A percentile compares a stretch with the other conserved stretches of the same genome.
phyloP scores from a whole-genome alignment of 148 eudicot genomes.

The Fallopia convolvulus region DNA sequence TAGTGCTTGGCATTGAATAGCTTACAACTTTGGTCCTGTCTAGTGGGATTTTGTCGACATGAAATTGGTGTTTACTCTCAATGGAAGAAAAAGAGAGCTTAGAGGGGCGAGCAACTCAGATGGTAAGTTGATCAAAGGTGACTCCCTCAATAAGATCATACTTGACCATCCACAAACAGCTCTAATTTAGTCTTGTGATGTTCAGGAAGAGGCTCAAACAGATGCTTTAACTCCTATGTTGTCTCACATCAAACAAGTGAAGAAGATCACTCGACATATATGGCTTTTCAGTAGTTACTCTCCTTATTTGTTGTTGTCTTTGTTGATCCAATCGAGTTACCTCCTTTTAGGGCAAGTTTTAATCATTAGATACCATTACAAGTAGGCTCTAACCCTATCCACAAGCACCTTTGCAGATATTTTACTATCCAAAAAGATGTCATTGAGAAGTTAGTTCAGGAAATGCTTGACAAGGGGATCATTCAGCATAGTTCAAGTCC shows the following conservation, averaged over 20 bases:
- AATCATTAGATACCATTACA: neutral
- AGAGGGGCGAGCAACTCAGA: neutral
- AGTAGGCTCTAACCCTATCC: neutral
- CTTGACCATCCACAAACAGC: neutral
- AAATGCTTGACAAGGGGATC: neutral
- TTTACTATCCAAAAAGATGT: neutral
- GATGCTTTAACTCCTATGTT: neutral
- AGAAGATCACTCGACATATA: no score
- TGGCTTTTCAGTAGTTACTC: neutral
- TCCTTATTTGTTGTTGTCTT: neutral
- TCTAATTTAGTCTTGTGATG: no score
- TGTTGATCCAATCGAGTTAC: neutral
- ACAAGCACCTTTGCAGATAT: neutral
- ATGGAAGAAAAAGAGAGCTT: neutral
- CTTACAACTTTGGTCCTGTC: neutral
- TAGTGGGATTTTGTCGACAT: slow-evolving; percentile 1
- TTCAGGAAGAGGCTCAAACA: neutral
- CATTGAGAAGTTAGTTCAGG: slow-evolving; percentile 4
- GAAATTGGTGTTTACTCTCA: neutral
- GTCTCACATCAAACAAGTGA: neutral
- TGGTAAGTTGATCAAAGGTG: neutral
- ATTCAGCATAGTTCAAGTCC: slow-evolving; percentile 8
- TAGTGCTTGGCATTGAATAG: slow-evolving; percentile 14
- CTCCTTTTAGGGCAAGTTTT: neutral
- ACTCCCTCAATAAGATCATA: neutral